Evolutionary conservation across 495 filamentous ascomycete species (phyloP).

Genomic region (Choiromyces venosus): DNA sequence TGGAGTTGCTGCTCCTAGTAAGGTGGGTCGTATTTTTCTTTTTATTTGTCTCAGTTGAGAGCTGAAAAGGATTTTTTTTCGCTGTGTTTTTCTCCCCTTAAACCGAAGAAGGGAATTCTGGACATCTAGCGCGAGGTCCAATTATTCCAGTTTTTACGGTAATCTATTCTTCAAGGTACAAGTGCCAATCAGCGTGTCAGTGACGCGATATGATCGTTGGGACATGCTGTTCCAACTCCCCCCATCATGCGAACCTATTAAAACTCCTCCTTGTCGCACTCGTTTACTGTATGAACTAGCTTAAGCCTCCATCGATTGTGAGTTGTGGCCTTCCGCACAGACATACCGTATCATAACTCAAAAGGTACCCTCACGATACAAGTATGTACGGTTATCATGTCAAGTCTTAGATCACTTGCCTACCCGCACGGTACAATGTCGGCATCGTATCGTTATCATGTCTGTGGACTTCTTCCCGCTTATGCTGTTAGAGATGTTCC

Average conservation of each 20-base stretch:
- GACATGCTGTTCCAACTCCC: not conserved
- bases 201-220: not conserved
- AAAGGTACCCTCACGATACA: not conserved
- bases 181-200: conserved; percentile 1
- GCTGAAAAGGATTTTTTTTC: too few species aligned
- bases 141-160: too few species aligned
- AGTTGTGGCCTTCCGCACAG: not conserved
- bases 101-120: too few species aligned
- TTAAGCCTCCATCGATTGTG: not conserved
- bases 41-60: too few species aligned
- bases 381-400: not conserved
- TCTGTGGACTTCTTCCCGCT: not conserved
- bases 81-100: too few species aligned
- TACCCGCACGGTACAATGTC: not conserved
- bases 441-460: not conserved
- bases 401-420: not conserved
- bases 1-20: too few species aligned
- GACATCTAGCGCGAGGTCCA: too few species aligned
- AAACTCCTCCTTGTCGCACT: too few species aligned
- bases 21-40: too few species aligned
- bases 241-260: not conserved
- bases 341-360: not conserved
- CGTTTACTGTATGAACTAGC: not conserved
- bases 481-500: not conserved
- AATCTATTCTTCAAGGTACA: not conserved